Percentiles rank a stretch among this genome's conserved stretches.
These are phyloP conservation scores for Blastomyces gilchristii DNA, from an alignment of 2,329 filamentous ascomycete genomes.

Conservation along the genomic window DNA sequence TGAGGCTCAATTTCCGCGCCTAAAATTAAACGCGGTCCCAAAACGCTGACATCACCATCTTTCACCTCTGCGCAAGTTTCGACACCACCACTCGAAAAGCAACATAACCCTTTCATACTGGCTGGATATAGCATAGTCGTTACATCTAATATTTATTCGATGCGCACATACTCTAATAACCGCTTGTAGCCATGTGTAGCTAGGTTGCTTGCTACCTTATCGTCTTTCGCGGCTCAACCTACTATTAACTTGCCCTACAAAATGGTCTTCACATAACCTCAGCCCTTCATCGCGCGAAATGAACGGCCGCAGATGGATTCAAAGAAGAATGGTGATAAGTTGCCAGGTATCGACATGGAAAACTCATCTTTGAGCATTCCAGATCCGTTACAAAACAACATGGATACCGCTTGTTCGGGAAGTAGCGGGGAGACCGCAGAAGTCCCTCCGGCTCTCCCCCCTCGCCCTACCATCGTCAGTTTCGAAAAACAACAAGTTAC, in stretches of 20 bases:
- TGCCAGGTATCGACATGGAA: background rate
- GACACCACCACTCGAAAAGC: background rate
- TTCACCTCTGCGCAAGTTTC: background rate
- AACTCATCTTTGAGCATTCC: background rate
- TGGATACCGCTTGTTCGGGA: constrained; percentile 3
- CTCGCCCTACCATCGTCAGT: constrained; percentile 32
- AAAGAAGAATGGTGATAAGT: constrained; percentile 1
- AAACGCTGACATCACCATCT: background rate
- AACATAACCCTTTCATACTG: background rate
- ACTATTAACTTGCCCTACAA: background rate
- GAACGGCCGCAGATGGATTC: constrained; percentile 9
- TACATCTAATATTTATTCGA: background rate
- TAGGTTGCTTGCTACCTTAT: background rate
- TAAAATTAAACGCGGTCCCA: background rate
- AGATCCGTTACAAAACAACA: background rate
- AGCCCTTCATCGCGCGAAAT: constrained; percentile 5
- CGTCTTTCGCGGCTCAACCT: background rate
- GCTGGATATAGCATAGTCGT: background rate
- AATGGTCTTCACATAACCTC: background rate
- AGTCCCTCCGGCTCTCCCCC: constrained; percentile 37
- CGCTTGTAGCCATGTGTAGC: background rate
- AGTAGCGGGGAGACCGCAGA: constrained; percentile 22
- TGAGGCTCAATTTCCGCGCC: background rate
- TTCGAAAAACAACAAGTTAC: constrained; percentile 26
- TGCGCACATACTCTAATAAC: background rate